Evolutionary conservation across 1,284 basidiomycete species (phyloP), one percentile per base, ranked within the genome.

Genomic region (Irpex sp.): DNA sequence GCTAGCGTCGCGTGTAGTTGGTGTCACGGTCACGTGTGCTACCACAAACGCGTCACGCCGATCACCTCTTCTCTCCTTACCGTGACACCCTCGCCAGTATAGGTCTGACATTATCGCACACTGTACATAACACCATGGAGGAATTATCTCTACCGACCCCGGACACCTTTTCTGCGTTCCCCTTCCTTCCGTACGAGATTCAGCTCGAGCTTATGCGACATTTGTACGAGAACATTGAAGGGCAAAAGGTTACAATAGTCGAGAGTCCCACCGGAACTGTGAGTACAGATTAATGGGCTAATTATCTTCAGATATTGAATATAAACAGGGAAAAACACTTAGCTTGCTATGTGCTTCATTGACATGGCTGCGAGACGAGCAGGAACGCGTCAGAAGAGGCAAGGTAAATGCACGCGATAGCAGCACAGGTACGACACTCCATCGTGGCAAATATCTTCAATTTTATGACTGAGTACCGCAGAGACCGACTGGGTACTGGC

Each of bases 181-280:
- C 94, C 0, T 96, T 90, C 70, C 78, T 82, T 2, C 96, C 96
- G 0, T 98, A 99, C 75, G 75, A 81, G 15, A 97, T 97, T 66
- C 97, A 99, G 75, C 78, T 86, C 1, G 86, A 94, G 47, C 83
- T 98, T 39, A 98, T 98, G 96, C 84, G 80, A 11, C 90, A 94
- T 64, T 78, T 98, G 3, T 98, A 97, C 72, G 70, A 81, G 1
- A 84, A 90, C 0, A 92, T 98, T 58, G 95, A 98, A 72, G 68
- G 76, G 57, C 81, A 70, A 74, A 90, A 84, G 75, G 80, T 97
- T 7, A 87, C 93, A 1, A 90, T 98, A 54, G 78, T 94, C 19
- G 93, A 95, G 73, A 93, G 90, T 66, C 94, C 93, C 0, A 95
- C 93, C 0, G 93, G 93, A 66, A 95, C 93, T 21, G 89, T 90